Evolutionary conservation across 192 early-diverging fungal species (phyloP), one percentile per base, ranked within the genome.

Genomic region (Umbelopsis isabellina): DNA sequence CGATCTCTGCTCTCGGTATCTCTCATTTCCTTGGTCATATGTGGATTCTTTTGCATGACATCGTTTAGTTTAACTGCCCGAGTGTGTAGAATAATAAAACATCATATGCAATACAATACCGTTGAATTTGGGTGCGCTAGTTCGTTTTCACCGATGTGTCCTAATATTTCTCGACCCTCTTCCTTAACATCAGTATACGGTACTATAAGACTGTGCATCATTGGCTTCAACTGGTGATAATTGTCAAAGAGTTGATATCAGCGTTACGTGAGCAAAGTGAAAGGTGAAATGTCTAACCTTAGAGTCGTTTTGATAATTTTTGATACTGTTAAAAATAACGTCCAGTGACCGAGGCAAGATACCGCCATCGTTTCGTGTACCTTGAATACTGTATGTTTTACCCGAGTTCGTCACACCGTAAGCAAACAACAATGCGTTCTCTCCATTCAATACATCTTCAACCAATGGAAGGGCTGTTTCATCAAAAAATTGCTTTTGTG

Each of bases 401-500:
- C 91, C 91, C 22, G 87, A 89, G 65, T 91, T 89, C 12, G 87
- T 90, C 30, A 85, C 83, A 3, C 91, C 91, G 55, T 91, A 92
- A 3, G 90, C 81, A 74, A 93, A 91, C 48, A 93, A 41, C 25
- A 90, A 72, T 27, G 83, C 85, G 55, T 91, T 88, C 66, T 84
- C 85, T 3, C 90, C 86, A 2, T 67, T 48, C 13, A 90, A 75
- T 8, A 89, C 67, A 23, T 89, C 83, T 15, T 69, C 52, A 11
- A 92, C 70, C 11, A 90, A 81, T 0, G 89, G 89, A 20, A 87
- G 30, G 7, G 86, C 86, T 0, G 84, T 84, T 13, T 84, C 77
- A 22, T 87, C 81, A 35, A 91, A 92, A n/a, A 90, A 78, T 0
- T 77, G 68, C 13, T 85, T 65, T 72, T 90, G 88, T 2, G 65